These are phyloP conservation scores for Penicillium crustosum DNA, from an alignment of 2,329 filamentous ascomycete genomes.

Conservation along the genomic window DNA sequence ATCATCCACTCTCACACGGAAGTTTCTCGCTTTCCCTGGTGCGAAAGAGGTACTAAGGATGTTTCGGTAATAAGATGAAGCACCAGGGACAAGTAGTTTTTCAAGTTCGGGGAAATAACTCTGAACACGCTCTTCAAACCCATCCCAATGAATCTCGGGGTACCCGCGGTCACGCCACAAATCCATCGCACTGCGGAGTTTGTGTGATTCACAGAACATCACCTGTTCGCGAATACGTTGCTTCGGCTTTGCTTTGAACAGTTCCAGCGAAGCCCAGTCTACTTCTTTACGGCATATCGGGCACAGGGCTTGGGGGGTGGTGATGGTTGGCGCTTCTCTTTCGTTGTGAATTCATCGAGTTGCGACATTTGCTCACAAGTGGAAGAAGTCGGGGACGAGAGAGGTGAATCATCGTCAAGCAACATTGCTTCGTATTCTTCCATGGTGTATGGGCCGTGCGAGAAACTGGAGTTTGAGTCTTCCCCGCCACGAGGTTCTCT, in stretches of 20 bases:
- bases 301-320: conserved; percentile 48
- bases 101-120: conserved; percentile 58
- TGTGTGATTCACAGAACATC: conserved; percentile 65
- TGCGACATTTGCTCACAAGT: conserved; percentile 21
- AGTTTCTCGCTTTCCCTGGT: conserved; percentile 59
- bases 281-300: conserved; percentile 67
- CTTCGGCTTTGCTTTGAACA: conserved; percentile 45
- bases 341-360: conserved; percentile 8
- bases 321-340: conserved; percentile 11
- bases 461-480: conserved; percentile 30
- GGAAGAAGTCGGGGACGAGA: conserved; percentile 31
- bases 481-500: neutral
- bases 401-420: conserved; percentile 29
- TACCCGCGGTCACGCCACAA: conserved; percentile 60
- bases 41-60: conserved; percentile 57
- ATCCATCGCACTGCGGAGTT: conserved; percentile 52
- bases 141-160: conserved; percentile 69
- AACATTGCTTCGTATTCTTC: conserved; percentile 14
- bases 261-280: conserved; percentile 54
- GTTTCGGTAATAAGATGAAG: conserved; percentile 60
- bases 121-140: conserved; percentile 59
- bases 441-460: conserved; percentile 26
- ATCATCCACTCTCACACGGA: conserved; percentile 53
- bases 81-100: conserved; percentile 56
- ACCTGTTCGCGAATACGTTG: conserved; percentile 39